These are phyloP conservation scores for Arthromyces matolae DNA, from an alignment of 768 basidiomycete genomes.

Conservation along the genomic window DNA sequence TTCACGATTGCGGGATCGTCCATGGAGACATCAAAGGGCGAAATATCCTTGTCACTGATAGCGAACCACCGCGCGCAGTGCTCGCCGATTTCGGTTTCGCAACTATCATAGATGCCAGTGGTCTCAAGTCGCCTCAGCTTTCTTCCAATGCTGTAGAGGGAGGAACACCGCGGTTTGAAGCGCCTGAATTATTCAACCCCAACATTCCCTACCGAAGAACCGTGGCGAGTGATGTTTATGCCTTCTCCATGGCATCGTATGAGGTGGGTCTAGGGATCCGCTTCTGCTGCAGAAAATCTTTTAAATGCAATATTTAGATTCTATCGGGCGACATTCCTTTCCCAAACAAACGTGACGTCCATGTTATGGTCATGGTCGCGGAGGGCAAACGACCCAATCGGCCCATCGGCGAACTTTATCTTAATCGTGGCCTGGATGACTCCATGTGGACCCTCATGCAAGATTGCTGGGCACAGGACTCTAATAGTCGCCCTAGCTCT, in stretches of 20 bases:
- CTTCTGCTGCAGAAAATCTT: neutral
- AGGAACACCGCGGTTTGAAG: constrained; percentile 1
- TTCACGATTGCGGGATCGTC: constrained; percentile 1
- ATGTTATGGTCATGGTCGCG: neutral
- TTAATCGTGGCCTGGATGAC: neutral
- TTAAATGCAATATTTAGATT: neutral
- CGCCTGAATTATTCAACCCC: neutral
- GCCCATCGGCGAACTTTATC: neutral
- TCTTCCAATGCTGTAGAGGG: neutral
- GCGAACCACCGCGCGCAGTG: neutral
- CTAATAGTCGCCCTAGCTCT: too few species aligned
- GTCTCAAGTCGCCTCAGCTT: neutral
- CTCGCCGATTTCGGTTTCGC: constrained; percentile 5
- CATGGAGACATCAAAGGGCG: constrained; percentile 6
- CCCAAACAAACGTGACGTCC: neutral
- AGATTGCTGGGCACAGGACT: neutral
- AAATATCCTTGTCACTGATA: constrained; percentile 4
- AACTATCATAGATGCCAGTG: neutral
- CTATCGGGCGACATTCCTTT: neutral
- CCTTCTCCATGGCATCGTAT: constrained; percentile 1
- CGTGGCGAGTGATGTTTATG: constrained; percentile 1
- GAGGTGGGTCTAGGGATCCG: neutral
- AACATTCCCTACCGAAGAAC: neutral
- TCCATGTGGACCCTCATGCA: neutral
- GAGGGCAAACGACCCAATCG: neutral